Conservation (phyloP, 176 grass and related monocot species). For the Miscanthus lutarioriparius region DNA sequence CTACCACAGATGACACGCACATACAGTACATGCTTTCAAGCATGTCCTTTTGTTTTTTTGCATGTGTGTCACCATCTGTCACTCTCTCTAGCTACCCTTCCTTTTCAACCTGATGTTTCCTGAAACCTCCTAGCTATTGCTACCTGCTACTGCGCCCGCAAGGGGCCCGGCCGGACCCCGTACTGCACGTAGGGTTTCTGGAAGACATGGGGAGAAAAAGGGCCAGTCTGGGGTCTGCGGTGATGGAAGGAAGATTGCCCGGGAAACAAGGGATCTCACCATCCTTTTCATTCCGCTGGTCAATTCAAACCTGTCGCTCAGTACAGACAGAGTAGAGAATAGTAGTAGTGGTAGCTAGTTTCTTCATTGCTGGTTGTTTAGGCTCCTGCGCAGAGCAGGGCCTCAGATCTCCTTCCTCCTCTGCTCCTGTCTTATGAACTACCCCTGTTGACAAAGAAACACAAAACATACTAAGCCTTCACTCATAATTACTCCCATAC, state of each 20-base stretch:
- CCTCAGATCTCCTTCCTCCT: constrained; percentile 45
- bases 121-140: constrained; percentile 40
- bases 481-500: too few relatives aligned
- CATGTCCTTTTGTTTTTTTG: constrained; percentile 48
- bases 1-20: constrained; percentile 39
- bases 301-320: constrained; percentile 51
- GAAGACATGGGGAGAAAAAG: constrained; percentile 31
- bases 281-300: constrained; percentile 43
- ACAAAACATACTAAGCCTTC: neutral
- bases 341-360: constrained; percentile 34
- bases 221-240: constrained; percentile 18
- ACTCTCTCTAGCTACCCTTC: constrained; percentile 20
- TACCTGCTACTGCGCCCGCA: constrained; percentile 10
- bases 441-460: constrained; percentile 36
- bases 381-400: constrained; percentile 34
- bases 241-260: constrained; percentile 50
- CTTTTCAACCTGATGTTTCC: constrained; percentile 60
- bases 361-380: constrained; percentile 31
- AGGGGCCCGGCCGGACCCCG: constrained; percentile 14
- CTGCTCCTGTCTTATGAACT: constrained; percentile 44
- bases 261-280: constrained; percentile 51
- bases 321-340: constrained; percentile 26
- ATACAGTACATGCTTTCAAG: too few relatives aligned
- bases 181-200: constrained; percentile 45
- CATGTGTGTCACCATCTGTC: constrained; percentile 45